Percentiles rank a stretch among this genome's conserved stretches.
phyloP scores from a whole-genome alignment of 139 green algal species.

The Spirogloea muscicola region DNA sequence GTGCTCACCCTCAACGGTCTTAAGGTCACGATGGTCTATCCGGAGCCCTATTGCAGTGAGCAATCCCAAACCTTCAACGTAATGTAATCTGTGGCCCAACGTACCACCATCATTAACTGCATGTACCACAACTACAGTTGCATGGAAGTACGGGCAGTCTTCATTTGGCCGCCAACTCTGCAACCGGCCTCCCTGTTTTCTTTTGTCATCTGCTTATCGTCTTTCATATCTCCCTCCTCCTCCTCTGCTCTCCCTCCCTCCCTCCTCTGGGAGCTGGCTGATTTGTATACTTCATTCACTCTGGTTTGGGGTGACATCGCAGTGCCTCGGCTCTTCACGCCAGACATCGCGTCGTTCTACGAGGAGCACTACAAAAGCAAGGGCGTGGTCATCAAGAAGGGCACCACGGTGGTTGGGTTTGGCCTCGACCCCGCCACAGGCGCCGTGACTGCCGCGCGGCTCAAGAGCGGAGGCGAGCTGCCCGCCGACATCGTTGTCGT shows the following conservation, averaged over 20 bases:
- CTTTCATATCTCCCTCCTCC: not conserved
- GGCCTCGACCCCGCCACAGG: too few relatives aligned
- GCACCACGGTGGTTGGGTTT: slow-evolving; percentile 47
- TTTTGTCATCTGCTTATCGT: not conserved
- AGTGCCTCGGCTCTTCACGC: slow-evolving; percentile 72
- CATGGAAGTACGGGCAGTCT: not conserved
- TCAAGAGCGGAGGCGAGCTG: slow-evolving; percentile 62
- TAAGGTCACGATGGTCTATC: slow-evolving; percentile 77
- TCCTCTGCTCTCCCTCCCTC: not conserved
- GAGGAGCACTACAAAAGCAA: slow-evolving; percentile 59
- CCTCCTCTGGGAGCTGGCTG: not conserved
- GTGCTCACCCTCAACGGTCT: slow-evolving; percentile 68
- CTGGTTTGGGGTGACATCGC: slow-evolving; percentile 5
- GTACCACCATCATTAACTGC: not conserved
- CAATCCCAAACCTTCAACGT: too few relatives aligned
- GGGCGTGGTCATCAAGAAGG: slow-evolving; percentile 66
- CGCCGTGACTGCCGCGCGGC: slow-evolving; percentile 53
- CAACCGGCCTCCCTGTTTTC: not conserved
- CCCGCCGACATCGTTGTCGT: slow-evolving; percentile 71
- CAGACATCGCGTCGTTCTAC: slow-evolving; percentile 72
- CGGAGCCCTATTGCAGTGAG: slow-evolving; percentile 64
- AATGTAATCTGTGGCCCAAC: not conserved
- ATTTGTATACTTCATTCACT: not conserved
- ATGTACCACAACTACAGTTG: not conserved
- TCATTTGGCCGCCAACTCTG: slow-evolving; percentile 1